Evolutionary conservation across 805 yeast genomes (phyloP).

Genomic region (Metschnikowia matae): DNA sequence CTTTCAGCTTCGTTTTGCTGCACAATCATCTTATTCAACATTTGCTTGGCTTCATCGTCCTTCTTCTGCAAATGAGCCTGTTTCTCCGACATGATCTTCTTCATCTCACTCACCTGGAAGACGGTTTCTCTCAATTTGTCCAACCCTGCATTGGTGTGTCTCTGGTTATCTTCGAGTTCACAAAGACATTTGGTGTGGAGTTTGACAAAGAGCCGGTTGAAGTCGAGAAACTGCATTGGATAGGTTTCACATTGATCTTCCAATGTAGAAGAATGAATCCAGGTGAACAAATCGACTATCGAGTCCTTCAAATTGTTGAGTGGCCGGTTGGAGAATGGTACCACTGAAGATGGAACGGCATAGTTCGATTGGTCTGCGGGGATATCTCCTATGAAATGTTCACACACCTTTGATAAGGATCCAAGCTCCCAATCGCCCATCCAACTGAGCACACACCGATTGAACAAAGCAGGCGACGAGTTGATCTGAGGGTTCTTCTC

Average conservation of each 20-base stretch:
- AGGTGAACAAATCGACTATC: constrained; percentile 44
- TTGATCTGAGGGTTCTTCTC: constrained; percentile 44
- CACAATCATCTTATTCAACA: constrained; percentile 68
- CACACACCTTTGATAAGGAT: constrained; percentile 50
- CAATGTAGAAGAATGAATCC: constrained; percentile 38
- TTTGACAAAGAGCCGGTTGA: constrained; percentile 42
- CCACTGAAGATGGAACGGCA: constrained; percentile 26
- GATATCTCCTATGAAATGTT: constrained; percentile 33
- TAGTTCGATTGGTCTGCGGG: constrained; percentile 53
- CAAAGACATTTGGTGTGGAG: constrained; percentile 42
- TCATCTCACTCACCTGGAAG: constrained; percentile 60
- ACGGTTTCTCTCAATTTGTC: constrained; percentile 76
- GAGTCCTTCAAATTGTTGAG: constrained; percentile 37
- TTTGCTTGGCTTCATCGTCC: constrained; percentile 63
- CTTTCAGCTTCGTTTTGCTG: constrained; percentile 93
- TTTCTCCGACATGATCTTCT: constrained; percentile 50
- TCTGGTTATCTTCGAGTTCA: constrained; percentile 59
- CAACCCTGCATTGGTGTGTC: constrained; percentile 69
- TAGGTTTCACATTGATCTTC: constrained; percentile 19
- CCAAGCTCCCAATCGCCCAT: constrained; percentile 75
- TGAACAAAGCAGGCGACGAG: constrained; percentile 84
- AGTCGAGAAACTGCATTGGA: constrained; percentile 56
- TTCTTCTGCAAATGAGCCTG: constrained; percentile 48
- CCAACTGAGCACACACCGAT: constrained; percentile 85
- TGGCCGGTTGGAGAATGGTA: constrained; percentile 10